Base-by-base conservation (phyloP, 2,329 filamentous ascomycete genomes). In the Alternaria triticimaculans region DNA sequence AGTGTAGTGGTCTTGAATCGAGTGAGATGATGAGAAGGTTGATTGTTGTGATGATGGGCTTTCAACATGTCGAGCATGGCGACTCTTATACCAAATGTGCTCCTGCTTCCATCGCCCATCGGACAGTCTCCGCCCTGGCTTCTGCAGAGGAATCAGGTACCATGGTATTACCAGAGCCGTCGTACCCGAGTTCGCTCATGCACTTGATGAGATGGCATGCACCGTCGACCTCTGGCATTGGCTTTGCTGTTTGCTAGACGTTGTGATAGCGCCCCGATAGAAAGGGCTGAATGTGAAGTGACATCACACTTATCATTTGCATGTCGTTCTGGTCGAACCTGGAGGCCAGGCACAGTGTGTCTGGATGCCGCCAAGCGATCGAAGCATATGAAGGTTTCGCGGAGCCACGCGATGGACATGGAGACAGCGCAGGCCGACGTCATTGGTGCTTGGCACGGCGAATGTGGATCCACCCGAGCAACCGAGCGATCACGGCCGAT, bases 41-140 rank as follows among this genome's bases (percentile, higher is more conserved):
- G 53, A 25, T 45, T 21, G 23, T 41, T 55, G 55, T 50, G 45
- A 46, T 57, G 43, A 58, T 49, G 21, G 46, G 21, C 12, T 26
- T 20, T 43, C 23, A 15, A 49, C n/a, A 48, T 48, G 55, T 25
- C 48, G 59, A 57, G 30, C 18, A 45, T 15, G n/a, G 15, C 11
- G 14, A 18, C n/a, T 25, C 28, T 61, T 61, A 61, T 61, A 60
- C 49, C 20, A 41, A 9, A 44, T 23, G 33, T 59, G 15, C 30
- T 18, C 33, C 50, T 51, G 10, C 43, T n/a, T 12, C 10, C 20
- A 21, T 20, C 18, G n/a, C 20, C 25, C 41, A 44, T 23, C 15
- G 37, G 37, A 41, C 37, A 1, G 37, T 41, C n/a, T 18, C 25
- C 26, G 23, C 5, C 48, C 37, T 37, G 54, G 37, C 23, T 45